Conservation (phyloP, 495 filamentous ascomycete genomes). For the Penicillium coprophilum region DNA sequence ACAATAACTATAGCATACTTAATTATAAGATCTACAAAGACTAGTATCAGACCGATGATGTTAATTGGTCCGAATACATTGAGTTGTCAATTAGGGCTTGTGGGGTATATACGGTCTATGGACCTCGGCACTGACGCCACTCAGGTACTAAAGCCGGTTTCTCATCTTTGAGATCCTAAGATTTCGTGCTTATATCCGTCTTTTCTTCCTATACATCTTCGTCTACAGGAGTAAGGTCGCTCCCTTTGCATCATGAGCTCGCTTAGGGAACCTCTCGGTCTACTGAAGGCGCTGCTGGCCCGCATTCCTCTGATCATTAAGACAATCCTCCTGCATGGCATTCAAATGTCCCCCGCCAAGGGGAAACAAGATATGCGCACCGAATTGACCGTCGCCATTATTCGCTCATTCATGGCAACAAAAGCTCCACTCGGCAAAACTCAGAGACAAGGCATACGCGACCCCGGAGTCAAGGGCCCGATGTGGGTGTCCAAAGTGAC, state of each 20-base stretch:
- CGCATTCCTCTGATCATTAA: constrained; percentile 67
- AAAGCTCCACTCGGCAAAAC: constrained; percentile 53
- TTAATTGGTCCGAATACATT: neutral
- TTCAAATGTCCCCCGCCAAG: constrained; percentile 63
- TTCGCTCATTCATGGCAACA: constrained; percentile 61
- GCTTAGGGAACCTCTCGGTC: constrained; percentile 32
- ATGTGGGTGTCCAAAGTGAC: constrained; percentile 76
- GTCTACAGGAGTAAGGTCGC: neutral
- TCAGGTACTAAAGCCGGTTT: constrained; percentile 23
- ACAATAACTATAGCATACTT: too few relatives aligned
- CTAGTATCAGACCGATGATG: neutral
- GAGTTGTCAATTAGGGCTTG: neutral
- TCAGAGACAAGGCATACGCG: constrained; percentile 61
- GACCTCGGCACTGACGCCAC: constrained; percentile 27
- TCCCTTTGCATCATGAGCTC: constrained; percentile 33
- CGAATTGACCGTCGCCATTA: constrained; percentile 65
- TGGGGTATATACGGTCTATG: neutral
- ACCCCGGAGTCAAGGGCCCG: constrained; percentile 69
- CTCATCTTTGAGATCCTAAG: constrained; percentile 2
- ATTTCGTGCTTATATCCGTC: neutral
- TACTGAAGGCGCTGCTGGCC: constrained; percentile 51
- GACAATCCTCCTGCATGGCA: constrained; percentile 63
- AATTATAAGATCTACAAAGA: neutral
- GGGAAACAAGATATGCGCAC: constrained; percentile 79
- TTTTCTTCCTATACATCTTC: neutral